Conservation (phyloP, 2,329 filamentous ascomycete species). For the Alternaria consortialis region DNA sequence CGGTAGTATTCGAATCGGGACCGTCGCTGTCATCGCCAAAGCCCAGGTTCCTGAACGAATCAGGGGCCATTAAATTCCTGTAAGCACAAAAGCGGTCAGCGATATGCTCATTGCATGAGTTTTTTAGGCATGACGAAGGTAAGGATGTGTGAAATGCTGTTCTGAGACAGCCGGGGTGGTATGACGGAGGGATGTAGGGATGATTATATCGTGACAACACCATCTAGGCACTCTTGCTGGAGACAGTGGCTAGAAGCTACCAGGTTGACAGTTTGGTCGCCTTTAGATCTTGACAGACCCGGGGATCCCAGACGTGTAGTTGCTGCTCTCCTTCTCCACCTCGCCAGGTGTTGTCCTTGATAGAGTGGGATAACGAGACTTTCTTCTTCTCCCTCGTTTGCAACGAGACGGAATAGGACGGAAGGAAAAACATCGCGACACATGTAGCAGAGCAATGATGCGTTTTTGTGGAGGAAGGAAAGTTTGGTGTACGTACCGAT, state of each 20-base stretch:
- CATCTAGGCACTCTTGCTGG: slow-evolving; percentile 17
- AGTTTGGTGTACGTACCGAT: slow-evolving; percentile 69
- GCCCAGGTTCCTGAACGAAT: slow-evolving; percentile 93
- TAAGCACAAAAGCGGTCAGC: slow-evolving; percentile 31
- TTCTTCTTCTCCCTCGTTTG: slow-evolving; percentile 31
- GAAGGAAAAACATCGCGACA: neutral
- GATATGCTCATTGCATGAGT: slow-evolving; percentile 12
- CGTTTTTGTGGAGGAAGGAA: neutral
- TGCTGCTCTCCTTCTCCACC: slow-evolving; percentile 32
- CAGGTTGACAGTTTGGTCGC: slow-evolving; percentile 32
- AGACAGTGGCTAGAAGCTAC: slow-evolving; percentile 27
- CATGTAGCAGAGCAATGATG: neutral
- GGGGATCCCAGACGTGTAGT: slow-evolving; percentile 30
- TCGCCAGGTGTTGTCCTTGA: slow-evolving; percentile 37
- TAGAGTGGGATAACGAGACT: slow-evolving; percentile 44
- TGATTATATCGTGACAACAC: slow-evolving; percentile 21
- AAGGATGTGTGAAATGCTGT: neutral
- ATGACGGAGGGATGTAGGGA: slow-evolving; percentile 32
- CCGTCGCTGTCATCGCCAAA: slow-evolving; percentile 66
- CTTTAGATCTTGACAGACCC: slow-evolving; percentile 42
- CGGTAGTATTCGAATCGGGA: slow-evolving; percentile 17
- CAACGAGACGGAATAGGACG: neutral
- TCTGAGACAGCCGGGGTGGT: slow-evolving; percentile 39
- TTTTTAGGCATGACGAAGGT: slow-evolving; percentile 4
- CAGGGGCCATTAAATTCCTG: slow-evolving; percentile 91